Percentiles rank a stretch among this genome's conserved stretches.
These are phyloP conservation scores for Aspergillus sp. DNA, from an alignment of 2,329 filamentous ascomycete genomes.

Conservation along the genomic window DNA sequence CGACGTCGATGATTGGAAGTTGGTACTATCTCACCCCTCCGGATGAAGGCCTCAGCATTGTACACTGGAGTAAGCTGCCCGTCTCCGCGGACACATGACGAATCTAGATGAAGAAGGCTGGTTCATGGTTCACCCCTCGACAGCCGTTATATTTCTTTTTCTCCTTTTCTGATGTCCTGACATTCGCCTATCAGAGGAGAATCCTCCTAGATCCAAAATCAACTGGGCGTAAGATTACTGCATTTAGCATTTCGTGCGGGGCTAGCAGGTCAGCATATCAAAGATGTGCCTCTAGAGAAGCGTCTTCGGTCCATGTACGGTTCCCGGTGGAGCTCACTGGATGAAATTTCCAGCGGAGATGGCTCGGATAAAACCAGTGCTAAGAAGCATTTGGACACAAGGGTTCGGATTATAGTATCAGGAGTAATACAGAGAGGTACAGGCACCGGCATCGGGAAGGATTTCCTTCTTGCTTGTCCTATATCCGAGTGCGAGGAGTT, in stretches of 20 bases:
- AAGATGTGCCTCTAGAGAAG: slow-evolving; percentile 11
- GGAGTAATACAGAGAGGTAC: not conserved
- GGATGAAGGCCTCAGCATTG: not conserved
- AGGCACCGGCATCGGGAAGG: not conserved
- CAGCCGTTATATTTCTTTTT: slow-evolving; percentile 6
- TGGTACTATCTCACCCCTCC: not conserved
- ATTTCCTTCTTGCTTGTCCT: too few species aligned
- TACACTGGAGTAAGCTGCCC: not conserved
- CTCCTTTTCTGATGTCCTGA: not conserved
- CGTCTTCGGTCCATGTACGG: slow-evolving; percentile 15
- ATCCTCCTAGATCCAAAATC: slow-evolving; percentile 5
- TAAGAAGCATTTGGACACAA: not conserved
- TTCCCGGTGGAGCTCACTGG: slow-evolving; percentile 13
- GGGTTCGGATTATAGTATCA: not conserved
- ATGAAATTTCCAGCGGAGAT: slow-evolving; percentile 14
- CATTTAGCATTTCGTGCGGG: slow-evolving; percentile 10
- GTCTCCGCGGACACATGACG: not conserved
- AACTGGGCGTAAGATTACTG: slow-evolving; percentile 8
- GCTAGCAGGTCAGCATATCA: slow-evolving; percentile 7
- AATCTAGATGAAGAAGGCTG: too few species aligned
- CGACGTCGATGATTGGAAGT: not conserved
- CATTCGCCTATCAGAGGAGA: not conserved
- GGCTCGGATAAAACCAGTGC: slow-evolving; percentile 18
- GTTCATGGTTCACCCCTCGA: too few species aligned
- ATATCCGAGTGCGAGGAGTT: too few species aligned